Conservation (phyloP, 805 yeast genomes). For the Cyberlindnera subsufficiens region DNA sequence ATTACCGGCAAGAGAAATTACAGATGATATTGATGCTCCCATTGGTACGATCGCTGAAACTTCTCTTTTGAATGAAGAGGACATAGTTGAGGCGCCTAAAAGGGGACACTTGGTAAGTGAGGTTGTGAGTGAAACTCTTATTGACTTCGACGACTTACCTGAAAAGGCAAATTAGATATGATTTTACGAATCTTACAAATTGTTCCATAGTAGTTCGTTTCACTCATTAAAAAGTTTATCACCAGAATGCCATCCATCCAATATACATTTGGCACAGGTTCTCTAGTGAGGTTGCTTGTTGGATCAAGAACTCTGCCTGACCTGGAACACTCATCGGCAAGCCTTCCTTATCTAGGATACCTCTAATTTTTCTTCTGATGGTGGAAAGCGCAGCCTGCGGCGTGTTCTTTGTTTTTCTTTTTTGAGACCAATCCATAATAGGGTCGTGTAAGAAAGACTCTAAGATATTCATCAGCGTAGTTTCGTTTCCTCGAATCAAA, state of each 20-base stretch:
- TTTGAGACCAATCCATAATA: constrained; percentile 67
- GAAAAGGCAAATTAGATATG: too few species aligned
- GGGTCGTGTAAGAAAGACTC: constrained; percentile 94
- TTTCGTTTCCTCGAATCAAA: constrained; percentile 71
- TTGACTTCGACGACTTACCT: neutral
- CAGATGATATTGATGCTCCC: neutral
- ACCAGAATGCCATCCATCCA: constrained; percentile 84
- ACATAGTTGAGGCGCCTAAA: too few species aligned
- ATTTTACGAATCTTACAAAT: too few species aligned
- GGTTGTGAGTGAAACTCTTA: too few species aligned
- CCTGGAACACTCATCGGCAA: constrained; percentile 87
- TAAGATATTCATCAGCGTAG: constrained; percentile 79
- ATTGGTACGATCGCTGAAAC: too few species aligned
- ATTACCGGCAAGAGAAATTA: constrained; percentile 9
- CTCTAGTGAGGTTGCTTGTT: constrained; percentile 68
- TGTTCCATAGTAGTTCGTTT: too few species aligned
- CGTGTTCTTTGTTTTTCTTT: constrained; percentile 33
- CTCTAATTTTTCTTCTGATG: constrained; percentile 76
- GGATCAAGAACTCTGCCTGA: constrained; percentile 84
- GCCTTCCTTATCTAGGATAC: constrained; percentile 75
- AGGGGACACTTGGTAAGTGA: too few species aligned
- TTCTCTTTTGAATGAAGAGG: too few species aligned
- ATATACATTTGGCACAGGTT: constrained; percentile 81
- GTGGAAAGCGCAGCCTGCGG: constrained; percentile 68
- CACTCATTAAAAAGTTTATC: neutral